phyloP scores from a whole-genome alignment of 139 green algal species.

The Protoeuglena noctilucae region DNA sequence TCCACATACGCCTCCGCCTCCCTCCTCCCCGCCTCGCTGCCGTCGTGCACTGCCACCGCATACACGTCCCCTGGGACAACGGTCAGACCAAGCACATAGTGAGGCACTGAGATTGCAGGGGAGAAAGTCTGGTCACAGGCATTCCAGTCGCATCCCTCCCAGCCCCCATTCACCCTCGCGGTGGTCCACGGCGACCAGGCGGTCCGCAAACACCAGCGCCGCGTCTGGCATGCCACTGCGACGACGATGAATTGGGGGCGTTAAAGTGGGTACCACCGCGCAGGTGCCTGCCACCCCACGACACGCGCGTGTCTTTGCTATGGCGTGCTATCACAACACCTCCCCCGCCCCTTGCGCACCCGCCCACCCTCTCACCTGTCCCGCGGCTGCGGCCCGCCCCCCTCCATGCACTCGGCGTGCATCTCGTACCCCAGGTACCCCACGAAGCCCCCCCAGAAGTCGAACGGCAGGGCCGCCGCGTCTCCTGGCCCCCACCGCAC shows the following conservation, averaged over 20 bases:
- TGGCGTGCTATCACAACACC: too few species aligned
- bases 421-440: conserved; percentile 97
- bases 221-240: conserved; percentile 50
- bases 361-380: too few species aligned
- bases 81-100: too few species aligned
- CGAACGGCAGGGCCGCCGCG: conserved; percentile 56
- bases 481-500: not conserved
- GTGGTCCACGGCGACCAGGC: conserved; percentile 73
- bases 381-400: not conserved
- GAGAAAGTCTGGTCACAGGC: too few species aligned
- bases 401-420: conserved; percentile 54
- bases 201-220: conserved; percentile 70
- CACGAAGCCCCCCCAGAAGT: conserved; percentile 85
- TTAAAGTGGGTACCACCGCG: too few species aligned
- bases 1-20: conserved; percentile 36
- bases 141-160: conserved; percentile 7
- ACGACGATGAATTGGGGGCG: not conserved
- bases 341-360: too few species aligned
- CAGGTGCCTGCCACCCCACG: too few species aligned
- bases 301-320: too few species aligned
- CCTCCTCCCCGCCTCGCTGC: not conserved
- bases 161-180: conserved; percentile 20
- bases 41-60: not conserved
- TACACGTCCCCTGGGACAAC: not conserved
- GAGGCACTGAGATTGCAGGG: too few species aligned